Conservation (phyloP, 1,284 basidiomycete species). For the Papiliotrema flavescens region DNA sequence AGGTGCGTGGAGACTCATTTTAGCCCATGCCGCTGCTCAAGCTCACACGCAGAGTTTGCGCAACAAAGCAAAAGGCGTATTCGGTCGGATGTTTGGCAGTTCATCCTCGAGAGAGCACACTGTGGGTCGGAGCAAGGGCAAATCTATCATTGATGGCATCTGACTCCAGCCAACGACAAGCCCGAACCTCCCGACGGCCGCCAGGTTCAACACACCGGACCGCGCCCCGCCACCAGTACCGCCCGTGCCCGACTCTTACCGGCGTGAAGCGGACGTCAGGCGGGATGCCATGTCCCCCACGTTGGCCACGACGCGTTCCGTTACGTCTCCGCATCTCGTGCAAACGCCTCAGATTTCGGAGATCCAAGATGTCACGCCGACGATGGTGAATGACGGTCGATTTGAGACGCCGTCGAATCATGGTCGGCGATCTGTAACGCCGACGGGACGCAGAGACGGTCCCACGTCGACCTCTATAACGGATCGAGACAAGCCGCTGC, state of each 20-base stretch:
- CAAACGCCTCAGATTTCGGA: no score
- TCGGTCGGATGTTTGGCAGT: slow-evolving; percentile 46
- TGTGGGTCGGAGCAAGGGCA: slow-evolving; percentile 8
- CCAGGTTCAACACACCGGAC: slow-evolving; percentile 7
- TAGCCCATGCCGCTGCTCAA: neutral
- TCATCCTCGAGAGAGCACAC: slow-evolving; percentile 10
- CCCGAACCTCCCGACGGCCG: neutral
- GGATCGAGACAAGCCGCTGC: slow-evolving; percentile 5
- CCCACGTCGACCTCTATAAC: neutral
- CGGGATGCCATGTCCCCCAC: neutral
- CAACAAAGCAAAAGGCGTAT: slow-evolving; percentile 42
- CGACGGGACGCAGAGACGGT: neutral
- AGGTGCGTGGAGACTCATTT: no score
- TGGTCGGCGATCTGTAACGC: slow-evolving; percentile 1
- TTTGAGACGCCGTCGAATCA: neutral
- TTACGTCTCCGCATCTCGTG: neutral
- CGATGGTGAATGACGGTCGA: neutral
- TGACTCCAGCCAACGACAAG: neutral
- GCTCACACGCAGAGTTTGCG: slow-evolving; percentile 26
- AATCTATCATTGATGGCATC: slow-evolving; percentile 3
- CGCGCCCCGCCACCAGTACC: slow-evolving; percentile 10
- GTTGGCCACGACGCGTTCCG: neutral
- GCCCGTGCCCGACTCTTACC: slow-evolving; percentile 7
- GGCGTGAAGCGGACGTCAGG: neutral
- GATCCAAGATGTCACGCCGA: neutral